Percentiles rank a stretch among this genome's conserved stretches.
These are phyloP conservation scores for Saturnispora bothae DNA, from an alignment of 805 yeast species.

Conservation along the genomic window DNA sequence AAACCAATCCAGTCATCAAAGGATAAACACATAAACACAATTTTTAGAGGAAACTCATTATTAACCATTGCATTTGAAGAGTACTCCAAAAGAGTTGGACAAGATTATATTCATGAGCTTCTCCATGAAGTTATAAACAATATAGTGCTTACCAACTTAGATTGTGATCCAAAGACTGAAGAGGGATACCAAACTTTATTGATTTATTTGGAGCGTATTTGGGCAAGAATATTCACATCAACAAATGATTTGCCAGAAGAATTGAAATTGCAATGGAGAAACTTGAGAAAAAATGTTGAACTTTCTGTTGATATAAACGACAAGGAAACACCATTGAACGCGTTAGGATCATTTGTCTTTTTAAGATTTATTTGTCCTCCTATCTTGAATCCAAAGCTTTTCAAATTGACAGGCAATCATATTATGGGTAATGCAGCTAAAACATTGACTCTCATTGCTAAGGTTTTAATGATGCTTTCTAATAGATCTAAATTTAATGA, in stretches of 20 bases:
- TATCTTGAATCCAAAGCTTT: slow-evolving; percentile 77
- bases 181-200: slow-evolving; percentile 27
- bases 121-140: no score
- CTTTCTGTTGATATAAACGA: slow-evolving; percentile 48
- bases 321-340: slow-evolving; percentile 44
- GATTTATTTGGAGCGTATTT: slow-evolving; percentile 40
- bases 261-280: slow-evolving; percentile 53
- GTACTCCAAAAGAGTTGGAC: slow-evolving; percentile 65
- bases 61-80: slow-evolving; percentile 74
- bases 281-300: slow-evolving; percentile 55
- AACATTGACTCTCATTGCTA: slow-evolving; percentile 73
- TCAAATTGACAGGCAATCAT: slow-evolving; percentile 59
- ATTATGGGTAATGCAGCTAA: slow-evolving; percentile 65
- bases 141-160: no score
- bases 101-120: slow-evolving; percentile 40
- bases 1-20: slow-evolving; percentile 32
- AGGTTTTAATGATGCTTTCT: slow-evolving; percentile 67
- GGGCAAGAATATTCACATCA: slow-evolving; percentile 56
- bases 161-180: slow-evolving; percentile 59
- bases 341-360: slow-evolving; percentile 76
- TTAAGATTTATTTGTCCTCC: slow-evolving; percentile 86
- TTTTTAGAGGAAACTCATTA: slow-evolving; percentile 80
- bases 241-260: slow-evolving; percentile 66
- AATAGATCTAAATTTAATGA: slow-evolving; percentile 64
- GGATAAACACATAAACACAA: slow-evolving; percentile 40